Evolutionary conservation across 768 basidiomycete genomes (phyloP).

Genomic region (Suillus spraguei): DNA sequence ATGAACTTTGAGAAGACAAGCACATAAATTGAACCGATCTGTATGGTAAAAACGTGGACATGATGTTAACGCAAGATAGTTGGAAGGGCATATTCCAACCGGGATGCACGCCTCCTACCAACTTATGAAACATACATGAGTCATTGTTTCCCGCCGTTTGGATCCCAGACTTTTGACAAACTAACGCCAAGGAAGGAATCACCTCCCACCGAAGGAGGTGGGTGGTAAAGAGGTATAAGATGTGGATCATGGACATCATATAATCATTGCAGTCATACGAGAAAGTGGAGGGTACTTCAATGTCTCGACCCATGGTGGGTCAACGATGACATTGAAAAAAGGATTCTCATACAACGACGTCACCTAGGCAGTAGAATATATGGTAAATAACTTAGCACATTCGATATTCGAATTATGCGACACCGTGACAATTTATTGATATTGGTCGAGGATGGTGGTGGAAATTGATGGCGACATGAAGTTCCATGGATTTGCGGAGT

Average conservation of each 20-base stretch:
- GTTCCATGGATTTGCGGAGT: background rate
- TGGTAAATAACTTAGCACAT: background rate
- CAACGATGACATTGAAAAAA: background rate
- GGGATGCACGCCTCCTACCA: background rate
- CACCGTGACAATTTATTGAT: no score
- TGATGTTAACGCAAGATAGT: background rate
- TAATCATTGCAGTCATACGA: background rate
- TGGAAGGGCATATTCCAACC: background rate
- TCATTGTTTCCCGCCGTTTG: background rate
- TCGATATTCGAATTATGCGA: background rate
- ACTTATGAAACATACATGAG: background rate
- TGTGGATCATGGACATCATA: background rate
- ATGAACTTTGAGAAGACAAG: conserved; percentile 47
- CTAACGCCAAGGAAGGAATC: background rate
- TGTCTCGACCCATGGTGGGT: no score
- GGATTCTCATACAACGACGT: background rate
- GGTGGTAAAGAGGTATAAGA: no score
- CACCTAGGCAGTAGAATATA: background rate
- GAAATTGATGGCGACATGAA: background rate
- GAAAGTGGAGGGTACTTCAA: background rate
- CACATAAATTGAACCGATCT: background rate
- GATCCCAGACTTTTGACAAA: background rate
- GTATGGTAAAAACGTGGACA: background rate
- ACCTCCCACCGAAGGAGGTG: no score
- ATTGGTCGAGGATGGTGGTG: background rate